Evolutionary conservation across 768 basidiomycete species (phyloP), one percentile per base, ranked within the genome.

Genomic region (Coprinellus aureogranulatus): DNA sequence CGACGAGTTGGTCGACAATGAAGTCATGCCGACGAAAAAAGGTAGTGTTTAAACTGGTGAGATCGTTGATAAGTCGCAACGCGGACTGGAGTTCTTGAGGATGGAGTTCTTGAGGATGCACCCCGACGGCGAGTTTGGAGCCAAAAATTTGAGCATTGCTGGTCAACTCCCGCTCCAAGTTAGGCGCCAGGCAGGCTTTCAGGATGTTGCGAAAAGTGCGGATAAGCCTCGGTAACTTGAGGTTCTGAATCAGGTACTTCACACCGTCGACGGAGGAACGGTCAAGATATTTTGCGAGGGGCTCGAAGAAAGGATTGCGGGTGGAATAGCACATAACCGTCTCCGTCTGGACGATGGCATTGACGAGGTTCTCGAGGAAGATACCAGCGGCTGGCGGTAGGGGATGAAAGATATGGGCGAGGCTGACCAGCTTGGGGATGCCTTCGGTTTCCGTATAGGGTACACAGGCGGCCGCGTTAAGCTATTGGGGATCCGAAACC

Each of bases 341-440:
- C 71, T 99, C 97, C 3, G 93, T 94, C 65, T 95, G 89, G 28
- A 98, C 94, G 53, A 98, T 86, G 10, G 87, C 79, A 59, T 88
- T 89, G 60, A 94, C 86, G 20, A 98, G 82, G 49, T 85, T 85
- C 63, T 92, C 87, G 37, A 99, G 80, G 74, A 95, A 99, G 45
- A 90, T 88, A 62, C 92, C 92, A 45, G 97, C 96, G 0, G 94
- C 88, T 6, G 90, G 89, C 1, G 97, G 97, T 10, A 99, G 80
- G 3, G 98, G 85, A 66, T 98, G 95, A 76, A 99, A 98, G 58
- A 99, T 94, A 66, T 98, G 96, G 54, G 95, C 90, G 55, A 99
- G 78, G n/a, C 90, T 87, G 27, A 95, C 93, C 60, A 99, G 85
- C 67, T 98, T 92, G 26, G 88, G 89, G 61, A 99, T 92, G 41